Base-by-base conservation (phyloP, 495 filamentous ascomycete species). In the Lophiostoma macrostomum region DNA sequence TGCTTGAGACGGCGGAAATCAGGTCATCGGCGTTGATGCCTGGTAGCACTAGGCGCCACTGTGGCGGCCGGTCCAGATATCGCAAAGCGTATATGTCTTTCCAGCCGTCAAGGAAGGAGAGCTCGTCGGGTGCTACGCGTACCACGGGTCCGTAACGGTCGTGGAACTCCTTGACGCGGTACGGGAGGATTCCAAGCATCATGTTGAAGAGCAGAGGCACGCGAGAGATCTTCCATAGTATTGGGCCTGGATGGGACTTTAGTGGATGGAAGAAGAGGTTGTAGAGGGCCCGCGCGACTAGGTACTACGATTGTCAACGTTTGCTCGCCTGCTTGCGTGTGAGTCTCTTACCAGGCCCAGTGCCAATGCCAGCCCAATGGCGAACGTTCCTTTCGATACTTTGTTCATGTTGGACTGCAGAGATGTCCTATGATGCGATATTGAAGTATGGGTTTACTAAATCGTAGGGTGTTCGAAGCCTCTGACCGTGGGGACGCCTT, bases 191-290 rank as follows among this genome's bases (percentile, higher is more conserved):
- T 5, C 56, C 56, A 0, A 18, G 12, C 19, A 40, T 46, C 41
- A 60, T 32, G 24, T 28, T 28, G 8, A 55, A 13, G 18, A 49
- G 50, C 13, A 47, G 50, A 14, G 74, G 71, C 12, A 81, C 50
- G 12, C 59, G 51, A 1, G 73, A 71, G 0, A 74, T 64, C 1
- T 69, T 66, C 64, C 69, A 76, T 5, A 66, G 47, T 37, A 64
- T 70, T 20, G 79, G 80, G 2, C 80, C 80, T 0, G 80, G 80
- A 56, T 74, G 76, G 2, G 61, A 62, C 14, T 62, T 37, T 13
- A 82, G 71, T 0, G 79, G 77, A 39, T 77, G 77, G 56, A 75
- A 71, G 49, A 64, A 75, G 24, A 80, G 63, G 28, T 74, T 71
- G 58, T 81, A 81, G 54, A 60, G 12, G 25, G 44, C 50, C 18